Evolutionary conservation across 2,329 filamentous ascomycete species (phyloP).

Genomic region (Blastomyces gilchristii): DNA sequence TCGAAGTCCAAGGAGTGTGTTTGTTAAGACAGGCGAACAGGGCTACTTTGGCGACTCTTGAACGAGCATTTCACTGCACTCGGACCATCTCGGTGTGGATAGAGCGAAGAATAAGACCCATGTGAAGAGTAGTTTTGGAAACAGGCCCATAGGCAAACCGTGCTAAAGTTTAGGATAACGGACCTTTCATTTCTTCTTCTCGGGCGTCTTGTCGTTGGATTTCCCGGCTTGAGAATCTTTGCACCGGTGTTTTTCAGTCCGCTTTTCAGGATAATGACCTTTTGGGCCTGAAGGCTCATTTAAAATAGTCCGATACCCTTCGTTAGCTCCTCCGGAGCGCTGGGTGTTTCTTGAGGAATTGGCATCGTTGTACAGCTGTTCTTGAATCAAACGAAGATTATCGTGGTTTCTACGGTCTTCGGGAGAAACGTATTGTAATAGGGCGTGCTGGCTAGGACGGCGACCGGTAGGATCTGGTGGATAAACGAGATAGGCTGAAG

Average conservation of each 20-base stretch:
- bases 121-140: slow-evolving; percentile 9
- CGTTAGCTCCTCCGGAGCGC: neutral
- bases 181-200: neutral
- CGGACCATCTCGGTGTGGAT: slow-evolving; percentile 6
- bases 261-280: neutral
- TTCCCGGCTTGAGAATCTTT: neutral
- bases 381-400: slow-evolving; percentile 7
- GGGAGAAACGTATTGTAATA: slow-evolving; percentile 15
- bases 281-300: neutral
- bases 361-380: slow-evolving; percentile 5
- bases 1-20: neutral
- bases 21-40: neutral
- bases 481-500: slow-evolving; percentile 14
- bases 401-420: slow-evolving; percentile 8
- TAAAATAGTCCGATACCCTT: neutral
- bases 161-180: slow-evolving; percentile 4
- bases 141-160: slow-evolving; percentile 9
- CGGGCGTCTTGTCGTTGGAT: neutral
- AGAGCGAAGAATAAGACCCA: slow-evolving; percentile 12
- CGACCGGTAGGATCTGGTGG: slow-evolving; percentile 11
- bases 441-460: slow-evolving; percentile 13
- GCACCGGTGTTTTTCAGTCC: neutral
- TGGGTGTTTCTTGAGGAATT: neutral
- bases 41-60: slow-evolving; percentile 5
- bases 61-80: slow-evolving; percentile 6